phyloP scores from a whole-genome alignment of 2,329 filamentous ascomycete genomes.

The Diaporthe sp. region DNA sequence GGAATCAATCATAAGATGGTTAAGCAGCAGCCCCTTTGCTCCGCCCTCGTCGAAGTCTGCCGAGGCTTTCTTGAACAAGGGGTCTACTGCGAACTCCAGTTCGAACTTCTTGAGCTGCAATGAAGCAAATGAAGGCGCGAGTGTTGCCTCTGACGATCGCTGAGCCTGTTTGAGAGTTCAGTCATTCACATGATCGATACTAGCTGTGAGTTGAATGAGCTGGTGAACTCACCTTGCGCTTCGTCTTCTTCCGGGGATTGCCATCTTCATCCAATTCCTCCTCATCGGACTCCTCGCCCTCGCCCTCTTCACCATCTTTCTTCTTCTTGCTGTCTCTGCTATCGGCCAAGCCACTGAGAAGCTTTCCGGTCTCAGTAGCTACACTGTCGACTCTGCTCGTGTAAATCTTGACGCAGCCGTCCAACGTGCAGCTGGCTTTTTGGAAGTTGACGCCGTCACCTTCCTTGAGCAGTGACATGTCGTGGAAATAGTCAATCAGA shows the following conservation, averaged over 20 bases:
- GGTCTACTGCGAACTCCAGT: slow-evolving; percentile 95
- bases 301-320: slow-evolving; percentile 73
- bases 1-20: slow-evolving; percentile 95
- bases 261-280: slow-evolving; percentile 73
- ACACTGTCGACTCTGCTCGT: slow-evolving; percentile 98
- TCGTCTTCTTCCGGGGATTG: slow-evolving; percentile 56
- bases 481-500: slow-evolving; percentile 99
- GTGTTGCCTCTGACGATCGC: slow-evolving; percentile 90
- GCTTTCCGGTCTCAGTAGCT: slow-evolving; percentile 94
- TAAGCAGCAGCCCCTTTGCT: slow-evolving; percentile 92
- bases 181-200: slow-evolving; percentile 29
- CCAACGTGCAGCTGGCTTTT: slow-evolving; percentile 95
- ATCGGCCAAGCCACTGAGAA: slow-evolving; percentile 93
- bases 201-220: slow-evolving; percentile 1
- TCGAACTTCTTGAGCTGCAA: slow-evolving; percentile 98
- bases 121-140: slow-evolving; percentile 88
- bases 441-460: slow-evolving; percentile 98
- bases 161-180: slow-evolving; percentile 61
- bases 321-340: slow-evolving; percentile 83
- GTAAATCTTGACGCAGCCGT: slow-evolving; percentile 99
- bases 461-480: slow-evolving; percentile 97
- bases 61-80: slow-evolving; percentile 98
- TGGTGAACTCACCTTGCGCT: slow-evolving; percentile 58
- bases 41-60: slow-evolving; percentile 99
- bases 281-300: slow-evolving; percentile 74